These are phyloP conservation scores for Irpex lacteus DNA, from an alignment of 1,284 basidiomycete genomes.

Conservation along the genomic window DNA sequence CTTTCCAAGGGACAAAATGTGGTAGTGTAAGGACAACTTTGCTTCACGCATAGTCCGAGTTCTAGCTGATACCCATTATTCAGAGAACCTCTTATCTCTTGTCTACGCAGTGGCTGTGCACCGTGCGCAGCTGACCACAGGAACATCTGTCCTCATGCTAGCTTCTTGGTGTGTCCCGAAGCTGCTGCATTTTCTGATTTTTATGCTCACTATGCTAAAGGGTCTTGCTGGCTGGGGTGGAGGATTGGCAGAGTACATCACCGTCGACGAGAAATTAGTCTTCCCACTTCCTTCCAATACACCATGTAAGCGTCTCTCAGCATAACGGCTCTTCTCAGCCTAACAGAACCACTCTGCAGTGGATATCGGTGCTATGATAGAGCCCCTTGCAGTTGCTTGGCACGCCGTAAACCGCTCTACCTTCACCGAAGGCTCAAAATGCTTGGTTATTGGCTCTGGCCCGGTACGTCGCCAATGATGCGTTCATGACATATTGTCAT, in stretches of 20 bases:
- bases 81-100: slow-evolving; percentile 30
- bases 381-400: slow-evolving; percentile 33
- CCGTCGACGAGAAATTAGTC: slow-evolving; percentile 23
- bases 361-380: slow-evolving; percentile 30
- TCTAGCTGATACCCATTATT: not conserved
- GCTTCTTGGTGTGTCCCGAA: slow-evolving; percentile 24
- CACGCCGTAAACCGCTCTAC: slow-evolving; percentile 29
- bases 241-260: slow-evolving; percentile 29
- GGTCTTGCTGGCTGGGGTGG: slow-evolving; percentile 23
- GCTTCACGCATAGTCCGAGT: not conserved
- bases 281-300: slow-evolving; percentile 26
- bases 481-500: not conserved
- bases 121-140: slow-evolving; percentile 15
- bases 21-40: slow-evolving; percentile 23
- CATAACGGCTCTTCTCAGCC: not conserved
- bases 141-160: slow-evolving; percentile 24
- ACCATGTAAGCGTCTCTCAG: slow-evolving; percentile 16
- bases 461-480: slow-evolving; percentile 21
- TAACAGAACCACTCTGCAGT: slow-evolving; percentile 12
- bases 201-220: slow-evolving; percentile 6
- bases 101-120: slow-evolving; percentile 18
- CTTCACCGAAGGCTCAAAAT: slow-evolving; percentile 25
- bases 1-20: slow-evolving; percentile 28
- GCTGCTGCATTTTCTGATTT: not conserved
- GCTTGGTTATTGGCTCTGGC: slow-evolving; percentile 31